Conservation (phyloP, 345 rosid species). For the Firmiana major region DNA sequence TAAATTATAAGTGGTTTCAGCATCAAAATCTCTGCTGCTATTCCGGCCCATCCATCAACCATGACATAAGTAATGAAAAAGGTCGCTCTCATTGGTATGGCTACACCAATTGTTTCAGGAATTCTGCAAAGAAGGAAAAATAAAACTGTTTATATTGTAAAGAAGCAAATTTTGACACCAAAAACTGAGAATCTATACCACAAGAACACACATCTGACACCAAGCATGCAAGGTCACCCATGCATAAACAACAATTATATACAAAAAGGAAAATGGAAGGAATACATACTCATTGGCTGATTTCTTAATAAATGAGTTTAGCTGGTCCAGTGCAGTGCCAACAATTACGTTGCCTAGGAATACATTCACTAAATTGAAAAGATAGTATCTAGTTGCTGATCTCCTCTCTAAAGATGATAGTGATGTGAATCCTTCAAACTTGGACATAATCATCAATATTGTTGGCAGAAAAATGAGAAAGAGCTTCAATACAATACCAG, state of each 20-base stretch:
- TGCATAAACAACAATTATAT: neutral
- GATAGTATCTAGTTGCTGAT: constrained; percentile 78
- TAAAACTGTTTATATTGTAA: neutral
- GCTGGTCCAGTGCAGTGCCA: constrained; percentile 85
- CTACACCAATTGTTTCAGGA: constrained; percentile 79
- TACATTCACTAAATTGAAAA: constrained; percentile 75
- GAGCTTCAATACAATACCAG: constrained; percentile 86
- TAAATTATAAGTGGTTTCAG: constrained; percentile 71
- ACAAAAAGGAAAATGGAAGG: neutral
- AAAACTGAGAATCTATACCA: neutral
- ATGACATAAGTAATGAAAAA: constrained; percentile 93
- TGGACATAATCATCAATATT: constrained; percentile 93
- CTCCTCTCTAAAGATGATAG: constrained; percentile 78
- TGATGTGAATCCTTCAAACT: constrained; percentile 83
- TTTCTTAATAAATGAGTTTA: constrained; percentile 55
- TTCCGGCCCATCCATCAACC: constrained; percentile 99
- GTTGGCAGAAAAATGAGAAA: constrained; percentile 88
- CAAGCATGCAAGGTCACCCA: neutral
- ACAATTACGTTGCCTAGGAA: constrained; percentile 70
- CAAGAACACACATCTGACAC: neutral
- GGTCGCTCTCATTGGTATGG: constrained; percentile 87
- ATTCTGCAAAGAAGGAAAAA: constrained; percentile 43
- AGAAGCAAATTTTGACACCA: neutral
- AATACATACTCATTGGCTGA: constrained; percentile 62
- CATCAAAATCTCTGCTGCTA: constrained; percentile 86